phyloP scores from a whole-genome alignment of 176 grass and related monocot genomes.

The Musa schizocarpa region DNA sequence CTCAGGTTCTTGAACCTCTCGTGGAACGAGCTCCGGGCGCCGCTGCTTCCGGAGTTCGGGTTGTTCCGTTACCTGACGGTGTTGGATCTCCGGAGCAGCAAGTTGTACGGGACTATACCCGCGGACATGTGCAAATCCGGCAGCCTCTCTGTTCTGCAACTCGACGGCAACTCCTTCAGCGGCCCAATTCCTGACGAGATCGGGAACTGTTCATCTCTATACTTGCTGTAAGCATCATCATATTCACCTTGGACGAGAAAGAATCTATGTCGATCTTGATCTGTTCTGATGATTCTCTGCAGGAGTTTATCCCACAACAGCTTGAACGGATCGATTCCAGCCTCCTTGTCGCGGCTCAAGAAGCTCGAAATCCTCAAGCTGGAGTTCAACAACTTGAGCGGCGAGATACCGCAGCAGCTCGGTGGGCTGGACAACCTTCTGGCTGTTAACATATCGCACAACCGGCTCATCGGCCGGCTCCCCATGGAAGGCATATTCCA shows the following conservation, averaged over 20 bases:
- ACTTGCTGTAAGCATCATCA: slow-evolving; percentile 57
- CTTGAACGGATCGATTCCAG: slow-evolving; percentile 50
- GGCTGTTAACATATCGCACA: slow-evolving; percentile 84
- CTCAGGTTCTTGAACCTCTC: slow-evolving; percentile 80
- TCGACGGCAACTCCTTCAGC: slow-evolving; percentile 66
- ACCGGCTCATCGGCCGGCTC: slow-evolving; percentile 68
- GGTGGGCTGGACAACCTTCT: slow-evolving; percentile 57
- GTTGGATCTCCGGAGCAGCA: slow-evolving; percentile 66
- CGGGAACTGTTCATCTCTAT: slow-evolving; percentile 56
- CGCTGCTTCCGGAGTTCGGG: slow-evolving; percentile 69
- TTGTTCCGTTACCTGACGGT: slow-evolving; percentile 55
- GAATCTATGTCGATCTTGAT: not conserved
- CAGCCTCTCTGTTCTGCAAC: slow-evolving; percentile 73
- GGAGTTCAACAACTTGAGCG: slow-evolving; percentile 70
- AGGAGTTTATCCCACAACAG: slow-evolving; percentile 75
- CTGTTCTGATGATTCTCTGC: too few species aligned
- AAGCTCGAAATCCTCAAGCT: slow-evolving; percentile 74
- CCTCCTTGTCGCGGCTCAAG: slow-evolving; percentile 43
- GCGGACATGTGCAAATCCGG: slow-evolving; percentile 60
- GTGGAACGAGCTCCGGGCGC: slow-evolving; percentile 58
- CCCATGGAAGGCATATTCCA: slow-evolving; percentile 64
- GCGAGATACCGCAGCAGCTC: slow-evolving; percentile 76
- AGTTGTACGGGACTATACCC: slow-evolving; percentile 43
- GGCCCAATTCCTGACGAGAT: slow-evolving; percentile 75
- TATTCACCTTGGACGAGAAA: too few species aligned